Evolutionary conservation across 2,329 filamentous ascomycete species (phyloP).

Genomic region (Monascus ruber): DNA sequence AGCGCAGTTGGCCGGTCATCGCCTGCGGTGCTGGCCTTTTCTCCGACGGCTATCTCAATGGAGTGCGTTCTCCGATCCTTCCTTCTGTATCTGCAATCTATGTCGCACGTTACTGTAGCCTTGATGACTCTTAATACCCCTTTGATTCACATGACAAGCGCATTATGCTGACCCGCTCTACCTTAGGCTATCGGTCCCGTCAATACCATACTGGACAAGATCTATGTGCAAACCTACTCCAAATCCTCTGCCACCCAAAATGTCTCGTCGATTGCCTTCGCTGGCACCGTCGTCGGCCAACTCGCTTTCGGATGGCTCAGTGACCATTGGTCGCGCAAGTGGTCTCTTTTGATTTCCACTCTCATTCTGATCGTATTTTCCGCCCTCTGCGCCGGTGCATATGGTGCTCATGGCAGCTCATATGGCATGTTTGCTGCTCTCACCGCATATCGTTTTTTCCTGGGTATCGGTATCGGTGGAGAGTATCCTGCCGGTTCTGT

Average conservation of each 20-base stretch:
- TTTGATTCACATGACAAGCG: too few relatives aligned
- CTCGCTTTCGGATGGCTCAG: slow-evolving; percentile 68
- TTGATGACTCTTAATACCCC: too few relatives aligned
- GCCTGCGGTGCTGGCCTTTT: slow-evolving; percentile 85
- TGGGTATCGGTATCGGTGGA: slow-evolving; percentile 66
- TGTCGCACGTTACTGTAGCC: too few relatives aligned
- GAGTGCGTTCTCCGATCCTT: slow-evolving; percentile 40
- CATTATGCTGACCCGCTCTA: not conserved
- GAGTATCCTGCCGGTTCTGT: slow-evolving; percentile 55
- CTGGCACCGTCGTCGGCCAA: slow-evolving; percentile 73
- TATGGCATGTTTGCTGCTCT: slow-evolving; percentile 66
- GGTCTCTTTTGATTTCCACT: slow-evolving; percentile 70
- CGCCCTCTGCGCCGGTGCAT: slow-evolving; percentile 64
- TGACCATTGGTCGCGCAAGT: slow-evolving; percentile 75
- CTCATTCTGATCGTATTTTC: slow-evolving; percentile 78
- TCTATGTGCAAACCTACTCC: slow-evolving; percentile 63
- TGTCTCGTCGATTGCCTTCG: slow-evolving; percentile 73
- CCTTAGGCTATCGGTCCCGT: slow-evolving; percentile 70
- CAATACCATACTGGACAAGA: slow-evolving; percentile 57
- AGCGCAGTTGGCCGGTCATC: slow-evolving; percentile 60
- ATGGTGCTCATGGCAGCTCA: slow-evolving; percentile 57
- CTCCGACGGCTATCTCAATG: slow-evolving; percentile 85
- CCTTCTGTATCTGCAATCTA: not conserved
- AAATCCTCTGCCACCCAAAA: slow-evolving; percentile 59
- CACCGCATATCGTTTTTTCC: slow-evolving; percentile 74